Evolutionary conservation across 176 grass and related monocot species (phyloP), one percentile per base, ranked within the genome.

Genomic region (Echinochloa phyllopogon): DNA sequence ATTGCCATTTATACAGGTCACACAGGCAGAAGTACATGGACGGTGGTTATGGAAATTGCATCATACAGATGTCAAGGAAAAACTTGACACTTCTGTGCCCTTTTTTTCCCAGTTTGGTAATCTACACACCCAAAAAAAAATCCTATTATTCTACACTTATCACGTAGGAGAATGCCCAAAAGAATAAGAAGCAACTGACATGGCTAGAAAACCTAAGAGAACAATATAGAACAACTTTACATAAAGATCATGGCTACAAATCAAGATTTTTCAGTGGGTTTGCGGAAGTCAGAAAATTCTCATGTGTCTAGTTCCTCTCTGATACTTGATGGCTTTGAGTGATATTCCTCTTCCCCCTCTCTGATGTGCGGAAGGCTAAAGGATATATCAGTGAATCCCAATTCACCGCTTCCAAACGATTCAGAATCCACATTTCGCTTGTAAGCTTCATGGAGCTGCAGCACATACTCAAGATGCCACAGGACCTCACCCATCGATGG

Each of bases 381-480:
- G 5, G 93, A 63, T 41, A 90, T 76, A 59, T 98, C 96, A 58
- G 87, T 85, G 12, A 95, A 94, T 43, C 91, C 91, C 79, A 98
- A 44, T 33, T 98, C 96, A 10, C 86, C 91, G 53, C 93, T 95
- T 64, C 93, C 88, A 43, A 98, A 98, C 37, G 91, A 95, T 67
- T 94, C 96, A 12, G 86, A 84, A 24, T 95, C 96, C 65, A 87
- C 16, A 25, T 82, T 89, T 18, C 78, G 86, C 86, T 86, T 94
- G 84, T 98, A 98, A 63, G 93, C 83, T 47, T 98, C 96, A 65
- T 98, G 89, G 69, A 98, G 90, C 83, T 98, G 91, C 69, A 94
- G 63, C 37, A 75, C 91, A 81, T 98, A 98, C 84, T 98, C 96
- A 25, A 98, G 90, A 74, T 98, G 96, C 96, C 96, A 98, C 78